These are phyloP conservation scores for Neurospora discreta DNA, from an alignment of 495 filamentous ascomycete genomes.

Conservation along the genomic window DNA sequence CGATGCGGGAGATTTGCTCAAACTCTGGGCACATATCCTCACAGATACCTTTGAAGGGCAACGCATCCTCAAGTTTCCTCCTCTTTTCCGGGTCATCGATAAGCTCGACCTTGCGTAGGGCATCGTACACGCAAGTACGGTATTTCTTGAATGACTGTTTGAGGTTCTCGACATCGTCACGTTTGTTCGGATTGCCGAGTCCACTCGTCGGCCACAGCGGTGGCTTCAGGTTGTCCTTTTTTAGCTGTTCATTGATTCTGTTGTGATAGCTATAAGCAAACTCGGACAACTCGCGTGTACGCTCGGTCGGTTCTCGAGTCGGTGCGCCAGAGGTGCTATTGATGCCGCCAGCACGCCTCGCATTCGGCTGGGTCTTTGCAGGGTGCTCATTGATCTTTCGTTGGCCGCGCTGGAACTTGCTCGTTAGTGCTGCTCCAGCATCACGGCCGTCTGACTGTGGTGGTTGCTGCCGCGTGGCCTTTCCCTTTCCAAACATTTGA, in stretches of 20 bases:
- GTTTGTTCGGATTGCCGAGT: conserved; percentile 29
- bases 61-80: conserved; percentile 68
- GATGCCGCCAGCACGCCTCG: background rate
- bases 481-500: background rate
- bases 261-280: conserved; percentile 29
- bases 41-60: conserved; percentile 80
- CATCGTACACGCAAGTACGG: conserved; percentile 53
- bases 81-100: conserved; percentile 86
- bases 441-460: background rate
- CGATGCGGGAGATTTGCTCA: conserved; percentile 71
- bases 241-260: conserved; percentile 29
- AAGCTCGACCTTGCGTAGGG: conserved; percentile 59
- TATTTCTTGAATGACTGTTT: conserved; percentile 48
- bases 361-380: background rate
- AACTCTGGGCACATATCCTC: conserved; percentile 91
- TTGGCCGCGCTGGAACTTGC: conserved; percentile 5
- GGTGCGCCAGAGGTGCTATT: background rate
- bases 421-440: background rate
- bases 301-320: conserved; percentile 10
- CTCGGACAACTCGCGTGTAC: conserved; percentile 17
- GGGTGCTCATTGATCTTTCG: conserved; percentile 5
- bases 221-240: conserved; percentile 30
- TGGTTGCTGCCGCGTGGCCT: background rate
- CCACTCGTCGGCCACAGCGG: conserved; percentile 31
- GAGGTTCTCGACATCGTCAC: conserved; percentile 30